Base-by-base conservation (phyloP, 2,329 filamentous ascomycete genomes). In the Aspergillus aculeatus region DNA sequence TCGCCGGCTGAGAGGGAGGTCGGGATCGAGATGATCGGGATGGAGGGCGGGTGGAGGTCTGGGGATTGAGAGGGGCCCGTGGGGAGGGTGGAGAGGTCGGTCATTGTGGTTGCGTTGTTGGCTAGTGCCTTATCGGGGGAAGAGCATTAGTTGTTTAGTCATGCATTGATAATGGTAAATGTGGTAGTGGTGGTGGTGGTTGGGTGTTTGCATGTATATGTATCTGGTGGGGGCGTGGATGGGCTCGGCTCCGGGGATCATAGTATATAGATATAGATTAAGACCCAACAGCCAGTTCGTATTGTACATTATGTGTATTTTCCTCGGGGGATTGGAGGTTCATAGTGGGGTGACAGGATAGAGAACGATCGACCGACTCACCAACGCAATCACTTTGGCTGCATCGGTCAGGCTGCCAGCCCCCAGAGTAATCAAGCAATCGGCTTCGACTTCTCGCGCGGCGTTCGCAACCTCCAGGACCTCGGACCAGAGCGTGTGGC, bases 401-500 rank as follows among this genome's bases (percentile, higher is more conserved):
- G 75, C 82, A 66, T 86, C 83, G 0, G 82, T 85, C n/a, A 86
- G 67, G 50, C 80, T 83, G 0, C 84, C 83, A 0, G 77, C 83
- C 3, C 84, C 83, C 2, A 86, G 68, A 0, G 83, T 86, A 11
- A 86, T 68, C 5, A 86, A 67, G 47, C 81, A 75, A 71, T 86
- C 83, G 0, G 77, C 77, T 4, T 76, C 57, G 7, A 65, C 66
- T 0, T 65, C 62, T 5, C 72, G 67, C 1, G 76, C 76, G 23
- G 83, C 80, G 0, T 72, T 65, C 1, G 78, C 73, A 26, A 84
- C 76, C 48, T 81, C 75, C 0, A 85, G 64, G 6, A 84, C 77
- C 59, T 86, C 81, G 1, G 78, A 77, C 77, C 81, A 84, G 4
- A 80, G 76, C 2, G 82, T 84, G 66, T 86, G 84, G 4, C 81